These are phyloP conservation scores for Leccinum sublutescens DNA, from an alignment of 768 basidiomycete species.

Conservation along the genomic window DNA sequence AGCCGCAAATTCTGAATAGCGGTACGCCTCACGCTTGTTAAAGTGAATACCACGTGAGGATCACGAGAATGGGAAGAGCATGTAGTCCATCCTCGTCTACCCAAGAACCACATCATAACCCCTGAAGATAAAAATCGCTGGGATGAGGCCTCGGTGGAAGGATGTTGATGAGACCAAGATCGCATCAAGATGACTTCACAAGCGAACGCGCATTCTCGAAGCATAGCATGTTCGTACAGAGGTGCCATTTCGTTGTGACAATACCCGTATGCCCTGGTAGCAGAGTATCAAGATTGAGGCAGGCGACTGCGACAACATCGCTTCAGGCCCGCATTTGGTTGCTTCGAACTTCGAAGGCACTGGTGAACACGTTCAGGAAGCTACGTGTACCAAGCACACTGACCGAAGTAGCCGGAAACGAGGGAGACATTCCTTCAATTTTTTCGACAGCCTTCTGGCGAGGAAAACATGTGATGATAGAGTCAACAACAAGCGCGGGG, in stretches of 20 bases:
- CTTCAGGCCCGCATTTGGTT: not conserved
- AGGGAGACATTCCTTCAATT: not conserved
- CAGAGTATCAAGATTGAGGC: not conserved
- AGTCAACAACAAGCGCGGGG: conserved; percentile 3
- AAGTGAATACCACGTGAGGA: not conserved
- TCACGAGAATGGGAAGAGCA: not conserved
- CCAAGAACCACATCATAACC: not conserved
- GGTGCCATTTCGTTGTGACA: not conserved
- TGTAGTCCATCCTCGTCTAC: not conserved
- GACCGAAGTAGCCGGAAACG: not conserved
- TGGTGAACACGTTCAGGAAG: not conserved
- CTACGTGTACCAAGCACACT: not conserved
- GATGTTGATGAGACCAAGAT: conserved; percentile 1
- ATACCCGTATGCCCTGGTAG: not conserved
- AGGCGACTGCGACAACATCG: not conserved
- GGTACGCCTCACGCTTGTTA: conserved; percentile 56
- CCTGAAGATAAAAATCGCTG: not conserved
- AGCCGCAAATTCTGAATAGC: conserved; percentile 55
- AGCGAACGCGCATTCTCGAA: not conserved
- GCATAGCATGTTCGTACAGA: not conserved
- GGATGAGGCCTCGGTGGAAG: not conserved
- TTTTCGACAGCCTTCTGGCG: not conserved
- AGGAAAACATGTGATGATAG: conserved; percentile 16
- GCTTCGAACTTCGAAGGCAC: not conserved
- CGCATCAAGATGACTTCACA: not conserved